Evolutionary conservation across 1,284 basidiomycete genomes (phyloP).

Genomic region (Wolfiporia cocos): DNA sequence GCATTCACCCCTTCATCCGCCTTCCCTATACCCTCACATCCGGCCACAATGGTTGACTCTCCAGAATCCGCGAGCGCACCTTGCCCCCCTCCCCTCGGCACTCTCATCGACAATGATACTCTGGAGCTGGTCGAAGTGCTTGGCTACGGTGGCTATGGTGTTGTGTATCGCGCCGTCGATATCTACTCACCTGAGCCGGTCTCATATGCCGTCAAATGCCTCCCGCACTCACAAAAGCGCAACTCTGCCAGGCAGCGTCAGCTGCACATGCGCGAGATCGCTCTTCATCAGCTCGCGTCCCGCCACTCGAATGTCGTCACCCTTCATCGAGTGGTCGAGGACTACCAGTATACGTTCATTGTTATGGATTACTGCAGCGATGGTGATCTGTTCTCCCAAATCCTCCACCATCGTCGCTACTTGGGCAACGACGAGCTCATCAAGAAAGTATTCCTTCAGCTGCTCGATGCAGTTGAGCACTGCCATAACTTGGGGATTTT

Average conservation of each 20-base stretch:
- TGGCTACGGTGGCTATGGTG: conserved; percentile 93
- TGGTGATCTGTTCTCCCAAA: conserved; percentile 90
- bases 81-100: conserved; percentile 64
- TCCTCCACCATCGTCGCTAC: conserved; percentile 68
- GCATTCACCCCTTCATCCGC: no score
- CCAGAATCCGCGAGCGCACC: conserved; percentile 37
- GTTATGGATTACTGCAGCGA: conserved; percentile 72
- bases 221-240: conserved; percentile 54
- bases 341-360: conserved; percentile 60
- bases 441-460: conserved; percentile 84
- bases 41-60: conserved; percentile 45
- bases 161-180: conserved; percentile 89
- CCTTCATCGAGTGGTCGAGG: conserved; percentile 85
- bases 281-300: conserved; percentile 84
- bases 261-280: conserved; percentile 74
- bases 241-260: conserved; percentile 58
- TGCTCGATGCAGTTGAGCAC: conserved; percentile 91
- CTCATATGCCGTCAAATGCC: conserved; percentile 90
- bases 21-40: no score
- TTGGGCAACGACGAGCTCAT: conserved; percentile 79
- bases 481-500: conserved; percentile 87
- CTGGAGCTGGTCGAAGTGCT: conserved; percentile 88
- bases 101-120: conserved; percentile 74
- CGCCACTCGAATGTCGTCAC: conserved; percentile 86
- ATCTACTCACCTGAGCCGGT: conserved; percentile 42